Evolutionary conservation across 345 rosid genomes (phyloP).

Genomic region (Carallia brachiata): DNA sequence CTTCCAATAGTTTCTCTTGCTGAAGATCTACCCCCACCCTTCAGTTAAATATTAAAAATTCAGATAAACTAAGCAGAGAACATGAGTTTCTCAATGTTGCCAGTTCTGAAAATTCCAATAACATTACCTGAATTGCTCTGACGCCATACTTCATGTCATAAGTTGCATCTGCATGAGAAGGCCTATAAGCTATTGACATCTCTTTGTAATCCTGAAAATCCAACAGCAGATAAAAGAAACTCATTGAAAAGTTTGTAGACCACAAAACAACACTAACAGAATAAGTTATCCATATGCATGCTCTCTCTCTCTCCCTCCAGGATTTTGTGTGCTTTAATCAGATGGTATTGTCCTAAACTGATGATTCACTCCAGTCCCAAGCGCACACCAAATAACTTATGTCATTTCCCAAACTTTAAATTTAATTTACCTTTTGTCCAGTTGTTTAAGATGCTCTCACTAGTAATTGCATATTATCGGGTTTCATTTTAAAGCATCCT

Average conservation of each 20-base stretch:
- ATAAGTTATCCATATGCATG: neutral
- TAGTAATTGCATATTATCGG: too few species aligned
- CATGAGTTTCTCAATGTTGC: slow-evolving; percentile 1
- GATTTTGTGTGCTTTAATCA: neutral
- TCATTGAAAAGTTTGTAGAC: neutral
- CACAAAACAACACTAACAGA: neutral
- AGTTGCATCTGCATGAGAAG: slow-evolving; percentile 99
- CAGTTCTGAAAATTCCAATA: slow-evolving; percentile 1
- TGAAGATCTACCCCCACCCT: slow-evolving; percentile 99
- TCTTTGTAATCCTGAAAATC: slow-evolving; percentile 84
- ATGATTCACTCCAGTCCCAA: slow-evolving; percentile 4
- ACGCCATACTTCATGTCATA: slow-evolving; percentile 99
- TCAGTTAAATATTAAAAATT: slow-evolving; percentile 23
- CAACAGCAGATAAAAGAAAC: slow-evolving; percentile 4
- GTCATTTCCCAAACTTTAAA: neutral
- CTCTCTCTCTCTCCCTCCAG: neutral
- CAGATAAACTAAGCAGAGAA: slow-evolving; percentile 8
- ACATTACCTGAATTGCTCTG: slow-evolving; percentile 83
- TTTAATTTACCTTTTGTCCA: too few species aligned
- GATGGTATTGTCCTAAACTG: slow-evolving; percentile 9
- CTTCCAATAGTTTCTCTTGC: slow-evolving; percentile 99
- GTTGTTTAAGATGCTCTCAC: too few species aligned
- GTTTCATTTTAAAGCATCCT: neutral
- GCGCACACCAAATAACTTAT: neutral
- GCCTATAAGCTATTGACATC: slow-evolving; percentile 95